These are phyloP conservation scores for Phytophthora gonapodyides DNA, from an alignment of 352 stramenopile genomes.

Conservation along the genomic window DNA sequence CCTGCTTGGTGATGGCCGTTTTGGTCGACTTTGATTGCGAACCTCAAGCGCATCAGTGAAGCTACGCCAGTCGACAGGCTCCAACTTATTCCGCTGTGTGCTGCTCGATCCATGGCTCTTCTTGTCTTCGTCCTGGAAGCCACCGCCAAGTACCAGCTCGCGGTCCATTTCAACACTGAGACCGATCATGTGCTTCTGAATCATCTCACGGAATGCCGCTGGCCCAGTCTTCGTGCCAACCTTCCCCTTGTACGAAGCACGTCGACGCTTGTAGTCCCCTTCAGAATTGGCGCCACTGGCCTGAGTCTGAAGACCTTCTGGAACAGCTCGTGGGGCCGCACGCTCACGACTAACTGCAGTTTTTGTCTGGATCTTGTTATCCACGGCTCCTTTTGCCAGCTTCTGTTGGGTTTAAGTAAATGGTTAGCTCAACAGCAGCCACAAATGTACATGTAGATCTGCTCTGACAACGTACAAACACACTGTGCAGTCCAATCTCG, in stretches of 20 bases:
- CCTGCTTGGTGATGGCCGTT: background rate
- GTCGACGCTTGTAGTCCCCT: constrained; percentile 57
- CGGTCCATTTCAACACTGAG: constrained; percentile 51
- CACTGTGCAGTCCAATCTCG: constrained; percentile 53
- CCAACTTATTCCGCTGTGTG: background rate
- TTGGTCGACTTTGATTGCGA: constrained; percentile 36
- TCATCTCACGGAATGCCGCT: constrained; percentile 58
- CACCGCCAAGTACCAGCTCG: constrained; percentile 39
- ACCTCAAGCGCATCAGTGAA: constrained; percentile 48
- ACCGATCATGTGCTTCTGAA: constrained; percentile 65
- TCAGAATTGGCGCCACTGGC: constrained; percentile 1
- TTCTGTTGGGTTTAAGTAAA: constrained; percentile 15
- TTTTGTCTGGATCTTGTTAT: constrained; percentile 6
- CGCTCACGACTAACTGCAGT: background rate
- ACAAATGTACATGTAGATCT: background rate
- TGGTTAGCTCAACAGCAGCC: background rate
- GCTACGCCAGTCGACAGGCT: constrained; percentile 20
- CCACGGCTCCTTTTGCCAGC: constrained; percentile 3
- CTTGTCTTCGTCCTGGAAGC: constrained; percentile 11
- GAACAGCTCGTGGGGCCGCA: background rate
- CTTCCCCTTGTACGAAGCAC: constrained; percentile 59
- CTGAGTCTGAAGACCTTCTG: background rate
- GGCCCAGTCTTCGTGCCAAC: constrained; percentile 44
- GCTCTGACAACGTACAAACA: constrained; percentile 45
- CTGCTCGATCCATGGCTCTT: background rate